Percentiles rank a stretch among this genome's conserved stretches.
These are phyloP conservation scores for Boletus rubropictus DNA, from an alignment of 768 basidiomycete genomes.

Conservation along the genomic window DNA sequence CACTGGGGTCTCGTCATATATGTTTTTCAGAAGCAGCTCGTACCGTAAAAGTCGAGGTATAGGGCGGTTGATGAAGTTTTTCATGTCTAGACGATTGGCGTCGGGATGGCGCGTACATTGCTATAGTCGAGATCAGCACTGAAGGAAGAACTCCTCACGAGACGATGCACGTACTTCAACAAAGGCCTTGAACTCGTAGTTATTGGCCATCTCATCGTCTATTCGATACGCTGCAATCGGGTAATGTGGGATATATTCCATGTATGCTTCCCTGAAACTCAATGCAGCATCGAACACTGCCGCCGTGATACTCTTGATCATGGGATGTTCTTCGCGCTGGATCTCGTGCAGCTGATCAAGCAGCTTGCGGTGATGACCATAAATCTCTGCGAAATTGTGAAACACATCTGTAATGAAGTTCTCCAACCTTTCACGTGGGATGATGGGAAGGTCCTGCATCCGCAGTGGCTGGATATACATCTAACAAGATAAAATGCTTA, in stretches of 20 bases:
- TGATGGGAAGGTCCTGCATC: conserved; percentile 67
- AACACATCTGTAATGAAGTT: conserved; percentile 83
- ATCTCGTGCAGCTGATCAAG: conserved; percentile 79
- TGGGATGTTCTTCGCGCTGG: conserved; percentile 82
- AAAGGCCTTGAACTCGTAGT: conserved; percentile 73
- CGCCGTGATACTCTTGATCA: conserved; percentile 74
- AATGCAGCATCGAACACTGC: conserved; percentile 83
- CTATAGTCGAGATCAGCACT: conserved; percentile 21
- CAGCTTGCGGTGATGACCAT: conserved; percentile 66
- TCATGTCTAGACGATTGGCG: conserved; percentile 83
- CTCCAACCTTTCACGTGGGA: conserved; percentile 62
- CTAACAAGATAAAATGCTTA: conserved; percentile 33
- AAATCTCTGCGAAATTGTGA: conserved; percentile 78
- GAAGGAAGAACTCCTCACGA: neutral
- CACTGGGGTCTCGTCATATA: conserved; percentile 67
- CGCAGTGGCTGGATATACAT: conserved; percentile 80
- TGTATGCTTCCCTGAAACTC: conserved; percentile 88
- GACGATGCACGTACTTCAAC: conserved; percentile 55
- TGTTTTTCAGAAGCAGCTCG: conserved; percentile 73
- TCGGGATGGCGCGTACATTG: conserved; percentile 60
- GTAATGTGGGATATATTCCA: conserved; percentile 90
- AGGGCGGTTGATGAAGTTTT: conserved; percentile 87
- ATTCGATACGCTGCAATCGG: conserved; percentile 86
- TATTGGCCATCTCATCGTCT: conserved; percentile 81
- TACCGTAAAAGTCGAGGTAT: conserved; percentile 89